A percentile compares a stretch with the other conserved stretches of the same genome.
Evolutionary conservation across 352 stramenopile genomes (phyloP).

Genomic region (Pythium coloratum): DNA sequence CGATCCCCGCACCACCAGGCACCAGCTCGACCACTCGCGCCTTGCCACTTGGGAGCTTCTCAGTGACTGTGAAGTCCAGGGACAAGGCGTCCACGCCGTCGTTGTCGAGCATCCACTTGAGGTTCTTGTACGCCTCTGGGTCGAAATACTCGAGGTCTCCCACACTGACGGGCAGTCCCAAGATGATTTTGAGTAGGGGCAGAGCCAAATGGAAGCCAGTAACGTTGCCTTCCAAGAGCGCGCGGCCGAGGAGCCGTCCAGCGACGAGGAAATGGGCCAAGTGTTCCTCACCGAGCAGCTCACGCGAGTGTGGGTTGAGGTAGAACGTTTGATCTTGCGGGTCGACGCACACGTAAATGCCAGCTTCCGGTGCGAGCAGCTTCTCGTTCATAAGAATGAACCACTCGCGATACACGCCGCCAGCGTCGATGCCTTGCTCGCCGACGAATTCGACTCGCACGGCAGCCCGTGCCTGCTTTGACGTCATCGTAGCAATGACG

Average conservation of each 20-base stretch:
- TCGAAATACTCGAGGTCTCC: conserved; percentile 91
- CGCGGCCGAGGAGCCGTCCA: conserved; percentile 56
- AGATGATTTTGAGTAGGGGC: conserved; percentile 97
- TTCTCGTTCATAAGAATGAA: conserved; percentile 78
- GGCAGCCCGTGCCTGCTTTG: conserved; percentile 51
- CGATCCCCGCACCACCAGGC: conserved; percentile 55
- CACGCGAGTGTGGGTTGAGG: conserved; percentile 64
- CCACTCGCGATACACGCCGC: conserved; percentile 87
- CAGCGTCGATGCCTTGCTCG: conserved; percentile 83
- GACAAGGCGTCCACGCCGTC: conserved; percentile 52
- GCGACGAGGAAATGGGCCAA: conserved; percentile 63
- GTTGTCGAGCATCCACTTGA: conserved; percentile 69
- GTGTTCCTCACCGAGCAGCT: conserved; percentile 65
- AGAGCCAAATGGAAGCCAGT: conserved; percentile 94
- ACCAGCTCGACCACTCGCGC: conserved; percentile 52
- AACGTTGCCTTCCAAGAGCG: conserved; percentile 90
- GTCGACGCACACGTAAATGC: conserved; percentile 59
- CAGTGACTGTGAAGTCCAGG: conserved; percentile 62
- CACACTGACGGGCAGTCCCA: conserved; percentile 94
- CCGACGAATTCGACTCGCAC: conserved; percentile 82
- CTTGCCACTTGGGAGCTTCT: conserved; percentile 28
- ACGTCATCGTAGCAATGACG: conserved; percentile 49
- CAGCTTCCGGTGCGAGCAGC: conserved; percentile 44
- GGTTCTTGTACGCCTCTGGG: conserved; percentile 53
- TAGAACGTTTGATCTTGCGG: conserved; percentile 55